Base-by-base conservation (phyloP, 2,329 filamentous ascomycete genomes). In the Fusarium sp. region DNA sequence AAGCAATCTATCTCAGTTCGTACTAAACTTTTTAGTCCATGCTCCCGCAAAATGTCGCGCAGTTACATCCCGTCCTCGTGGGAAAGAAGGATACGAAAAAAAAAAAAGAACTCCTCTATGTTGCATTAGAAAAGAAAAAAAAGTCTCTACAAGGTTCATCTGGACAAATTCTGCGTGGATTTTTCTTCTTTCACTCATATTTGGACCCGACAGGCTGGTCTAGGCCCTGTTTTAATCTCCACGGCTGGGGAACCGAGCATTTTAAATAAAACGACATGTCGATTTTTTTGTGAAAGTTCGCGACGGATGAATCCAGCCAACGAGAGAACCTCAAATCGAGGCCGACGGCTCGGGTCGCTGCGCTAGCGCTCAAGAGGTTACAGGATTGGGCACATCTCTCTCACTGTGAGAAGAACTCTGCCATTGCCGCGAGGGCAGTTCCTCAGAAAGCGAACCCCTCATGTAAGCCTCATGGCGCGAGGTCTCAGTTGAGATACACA, bases 341-440 rank as follows among this genome's bases (percentile, higher is more conserved):
- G 41, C 20, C 22, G 29, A 39, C 64, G 72, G 74, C 67, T 74
- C 75, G 69, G 72, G 52, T 72, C 75, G 72, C 61, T 69, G 57
- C 62, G 37, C 72, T 74, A 76, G 69, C 45, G 62, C 43, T 24
- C 18, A n/a, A 56, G 50, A n/a, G 41, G 41, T 14, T 20, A 24
- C 22, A 52, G 48, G 9, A 33, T 22, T 4, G 39, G 39, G 6
- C 20, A n/a, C 29, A 35, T 33, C 27, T 31, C 43, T 13, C 45
- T 22, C 27, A n/a, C 27, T 31, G 22, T 31, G 13, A 52, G 20
- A 50, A 50, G 18, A 24, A 7, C 14, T 27, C 16, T 50, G 5
- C 9, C 18, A 31, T 52, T 52, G 24, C 24, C 48, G 24, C 3
- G 10, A 43, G n/a, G 22, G 6, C 20, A 39, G 39, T 41, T 37